These are phyloP conservation scores for Dictyostelium discoideum DNA, from an alignment of 78 protist species.

Conservation along the genomic window dicty_2.7 NC_007088.5:3803001-3803500, in stretches of 20 bases:
- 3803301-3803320: neutral
- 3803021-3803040: conserved; percentile 95
- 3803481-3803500: conserved; percentile 58
- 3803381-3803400: conserved; percentile 75
- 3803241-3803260: conserved; percentile 96
- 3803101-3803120: conserved; percentile 95
- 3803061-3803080: conserved; percentile 92
- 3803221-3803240: conserved; percentile 93
- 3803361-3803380: neutral
- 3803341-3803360: too few species aligned
- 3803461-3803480: conserved; percentile 84
- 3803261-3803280: conserved; percentile 73
- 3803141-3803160: conserved; percentile 95
- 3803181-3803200: conserved; percentile 96
- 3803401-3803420: conserved; percentile 99
- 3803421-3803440: conserved; percentile 88
- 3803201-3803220: conserved; percentile 90
- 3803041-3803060: conserved; percentile 88
- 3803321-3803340: neutral
- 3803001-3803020: conserved; percentile 61
- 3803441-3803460: conserved; percentile 92
- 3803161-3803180: conserved; percentile 94
- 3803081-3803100: conserved; percentile 95
- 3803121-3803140: conserved; percentile 91
- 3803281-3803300: neutral